Base-by-base conservation (phyloP, 257 asterid genomes). In the Leptodermis oblonga region DNA sequence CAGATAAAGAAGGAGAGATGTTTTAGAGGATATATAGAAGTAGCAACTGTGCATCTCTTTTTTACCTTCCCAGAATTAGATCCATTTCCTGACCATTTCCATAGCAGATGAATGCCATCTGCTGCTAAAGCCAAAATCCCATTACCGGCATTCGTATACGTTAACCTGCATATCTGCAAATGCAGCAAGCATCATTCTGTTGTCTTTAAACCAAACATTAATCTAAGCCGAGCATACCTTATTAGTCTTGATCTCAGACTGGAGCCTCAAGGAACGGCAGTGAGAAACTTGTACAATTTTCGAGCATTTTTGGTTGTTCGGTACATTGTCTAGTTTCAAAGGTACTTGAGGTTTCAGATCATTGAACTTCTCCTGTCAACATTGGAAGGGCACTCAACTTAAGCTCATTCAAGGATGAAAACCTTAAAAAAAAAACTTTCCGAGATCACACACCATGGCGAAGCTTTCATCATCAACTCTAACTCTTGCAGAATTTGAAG, bases 121-220 rank as follows among this genome's bases (percentile, higher is more conserved):
- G 77, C 87, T 69, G 86, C 88, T 67, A 91, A 78, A 30, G 95
- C 90, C 74, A 91, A 73, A 55, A 88, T 74, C 49, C 75, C 86
- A 65, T 84, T 81, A 62, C 97, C 95, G 14, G 96, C 73, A 67
- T 80, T 79, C 41, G 91, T 84, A 82, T 88, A 91, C 10, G 70
- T 66, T 84, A 91, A 76, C 83, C 92, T 83, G 79, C 88, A 84
- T 54, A 91, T 81, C 96, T 91, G 89, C 75, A 85, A 77, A 56
- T 74, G 73, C 73, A 65, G 72, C 42, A 78, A 42, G 55, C 64
- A 73, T 49, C 48, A 54, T 48, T 30, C 30, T 49, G 65, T 3
- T 22, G 33, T 63, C 34, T 17, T 69, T 30, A 42, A 15, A 36
- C 5, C 51, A 52, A 26, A 37, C 37, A 37, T 26, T 25, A 55